phyloP scores from a whole-genome alignment of 129 eudicot species.

The Ambrosia trifida region DNA sequence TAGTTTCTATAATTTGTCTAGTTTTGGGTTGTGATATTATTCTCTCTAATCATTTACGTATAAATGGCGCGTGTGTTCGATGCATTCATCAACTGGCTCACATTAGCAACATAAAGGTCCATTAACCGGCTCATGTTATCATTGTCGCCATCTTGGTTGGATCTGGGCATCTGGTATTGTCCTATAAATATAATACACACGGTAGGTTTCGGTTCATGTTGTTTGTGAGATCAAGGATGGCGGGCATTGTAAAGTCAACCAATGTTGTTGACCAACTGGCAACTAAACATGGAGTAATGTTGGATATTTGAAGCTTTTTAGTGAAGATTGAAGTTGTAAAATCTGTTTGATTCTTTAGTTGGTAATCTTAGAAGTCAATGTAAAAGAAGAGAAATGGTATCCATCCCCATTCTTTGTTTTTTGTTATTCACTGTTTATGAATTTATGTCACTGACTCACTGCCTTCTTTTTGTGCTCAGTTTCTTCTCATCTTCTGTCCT shows the following conservation, averaged over 20 bases:
- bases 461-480: conserved; percentile 8
- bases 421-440: conserved; percentile 9
- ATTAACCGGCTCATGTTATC: not conserved
- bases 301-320: conserved; percentile 17
- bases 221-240: conserved; percentile 21
- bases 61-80: conserved; percentile 24
- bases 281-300: conserved; percentile 1
- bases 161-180: conserved; percentile 9
- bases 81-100: not conserved
- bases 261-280: conserved; percentile 25
- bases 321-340: conserved; percentile 24
- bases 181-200: conserved; percentile 5
- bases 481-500: conserved; percentile 1
- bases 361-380: conserved; percentile 4
- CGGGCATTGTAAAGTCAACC: conserved; percentile 4
- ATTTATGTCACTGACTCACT: conserved; percentile 6
- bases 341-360: conserved; percentile 26
- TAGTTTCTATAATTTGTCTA: conserved; percentile 21
- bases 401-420: conserved; percentile 26
- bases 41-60: conserved; percentile 21
- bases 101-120: conserved; percentile 1
- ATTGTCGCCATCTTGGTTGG: conserved; percentile 18
- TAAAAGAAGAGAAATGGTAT: conserved; percentile 26
- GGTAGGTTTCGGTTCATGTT: conserved; percentile 7
- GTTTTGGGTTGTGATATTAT: conserved; percentile 29